Evolutionary conservation across 2,329 filamentous ascomycete genomes (phyloP).

Genomic region (Hymenoscyphus infarciens): DNA sequence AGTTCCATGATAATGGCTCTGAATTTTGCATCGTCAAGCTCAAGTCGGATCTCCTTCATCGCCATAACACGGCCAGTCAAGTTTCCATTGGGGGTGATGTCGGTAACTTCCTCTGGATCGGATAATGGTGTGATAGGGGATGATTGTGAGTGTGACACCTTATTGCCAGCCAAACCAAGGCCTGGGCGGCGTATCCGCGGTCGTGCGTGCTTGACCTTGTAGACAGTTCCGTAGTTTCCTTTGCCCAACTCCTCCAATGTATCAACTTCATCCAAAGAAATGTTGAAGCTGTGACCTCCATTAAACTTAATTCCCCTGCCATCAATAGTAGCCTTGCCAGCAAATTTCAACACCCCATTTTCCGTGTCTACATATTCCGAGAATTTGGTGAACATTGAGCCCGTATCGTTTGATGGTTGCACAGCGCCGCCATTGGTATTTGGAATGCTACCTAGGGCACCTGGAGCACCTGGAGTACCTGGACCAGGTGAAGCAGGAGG

Average conservation of each 20-base stretch:
- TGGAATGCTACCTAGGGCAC: conserved; percentile 22
- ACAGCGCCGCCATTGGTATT: conserved; percentile 21
- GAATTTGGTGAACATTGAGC: conserved; percentile 61
- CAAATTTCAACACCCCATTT: conserved; percentile 86
- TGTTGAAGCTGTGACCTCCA: conserved; percentile 83
- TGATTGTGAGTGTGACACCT: conserved; percentile 20
- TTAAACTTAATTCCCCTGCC: conserved; percentile 89
- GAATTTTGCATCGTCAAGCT: conserved; percentile 95
- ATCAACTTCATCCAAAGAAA: conserved; percentile 93
- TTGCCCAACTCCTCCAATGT: conserved; percentile 91
- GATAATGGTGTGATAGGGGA: conserved; percentile 36
- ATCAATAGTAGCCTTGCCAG: conserved; percentile 86
- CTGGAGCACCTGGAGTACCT: conserved; percentile 18
- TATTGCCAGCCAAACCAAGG: conserved; percentile 49
- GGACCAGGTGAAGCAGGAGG: conserved; percentile 20
- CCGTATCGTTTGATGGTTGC: conserved; percentile 23
- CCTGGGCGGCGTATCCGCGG: conserved; percentile 55
- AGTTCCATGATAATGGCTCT: conserved; percentile 96
- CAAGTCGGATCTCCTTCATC: conserved; percentile 97
- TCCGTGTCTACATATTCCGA: conserved; percentile 86
- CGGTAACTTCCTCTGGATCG: conserved; percentile 28
- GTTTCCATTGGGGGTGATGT: conserved; percentile 41
- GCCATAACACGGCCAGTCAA: conserved; percentile 84
- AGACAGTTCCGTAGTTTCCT: conserved; percentile 97
- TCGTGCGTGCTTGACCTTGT: conserved; percentile 87